phyloP scores from a whole-genome alignment of 208 protist species.

The Porcisia deanei region DNA sequence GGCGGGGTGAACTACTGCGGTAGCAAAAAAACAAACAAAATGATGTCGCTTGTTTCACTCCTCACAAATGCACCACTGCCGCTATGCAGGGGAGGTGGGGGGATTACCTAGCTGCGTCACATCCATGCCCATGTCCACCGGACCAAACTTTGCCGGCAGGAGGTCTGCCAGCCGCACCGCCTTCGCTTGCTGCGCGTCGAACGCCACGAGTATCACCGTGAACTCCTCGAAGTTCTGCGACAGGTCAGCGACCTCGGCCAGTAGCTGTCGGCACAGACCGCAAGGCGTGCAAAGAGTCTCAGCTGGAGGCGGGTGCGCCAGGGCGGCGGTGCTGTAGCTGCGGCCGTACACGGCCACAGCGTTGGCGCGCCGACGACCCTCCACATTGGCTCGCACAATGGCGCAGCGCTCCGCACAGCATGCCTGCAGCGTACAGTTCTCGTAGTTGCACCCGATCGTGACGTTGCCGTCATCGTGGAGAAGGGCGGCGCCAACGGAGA shows the following conservation, averaged over 20 bases:
- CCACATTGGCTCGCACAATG: conserved; percentile 76
- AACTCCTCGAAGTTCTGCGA: conserved; percentile 68
- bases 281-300: conserved; percentile 72
- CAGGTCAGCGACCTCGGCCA: conserved; percentile 81
- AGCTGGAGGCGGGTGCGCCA: conserved; percentile 15
- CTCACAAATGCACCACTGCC: not conserved
- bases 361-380: conserved; percentile 64
- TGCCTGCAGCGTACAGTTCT: conserved; percentile 79
- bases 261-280: conserved; percentile 81
- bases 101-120: conserved; percentile 25
- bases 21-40: not conserved
- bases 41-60: not conserved
- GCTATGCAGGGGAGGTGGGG: not conserved
- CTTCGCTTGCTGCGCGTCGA: conserved; percentile 49
- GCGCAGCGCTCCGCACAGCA: conserved; percentile 88
- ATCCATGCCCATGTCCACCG: conserved; percentile 74
- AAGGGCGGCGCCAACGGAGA: conserved; percentile 78
- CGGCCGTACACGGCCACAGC: conserved; percentile 83
- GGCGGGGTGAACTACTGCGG: not conserved
- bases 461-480: conserved; percentile 64
- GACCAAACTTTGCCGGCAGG: conserved; percentile 74
- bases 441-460: conserved; percentile 85
- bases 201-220: conserved; percentile 65
- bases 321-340: conserved; percentile 8
- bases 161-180: conserved; percentile 63